A percentile compares a stretch with the other conserved stretches of the same genome.
Conservation (phyloP, 768 basidiomycete genomes). For the Hericium coralloides region DNA sequence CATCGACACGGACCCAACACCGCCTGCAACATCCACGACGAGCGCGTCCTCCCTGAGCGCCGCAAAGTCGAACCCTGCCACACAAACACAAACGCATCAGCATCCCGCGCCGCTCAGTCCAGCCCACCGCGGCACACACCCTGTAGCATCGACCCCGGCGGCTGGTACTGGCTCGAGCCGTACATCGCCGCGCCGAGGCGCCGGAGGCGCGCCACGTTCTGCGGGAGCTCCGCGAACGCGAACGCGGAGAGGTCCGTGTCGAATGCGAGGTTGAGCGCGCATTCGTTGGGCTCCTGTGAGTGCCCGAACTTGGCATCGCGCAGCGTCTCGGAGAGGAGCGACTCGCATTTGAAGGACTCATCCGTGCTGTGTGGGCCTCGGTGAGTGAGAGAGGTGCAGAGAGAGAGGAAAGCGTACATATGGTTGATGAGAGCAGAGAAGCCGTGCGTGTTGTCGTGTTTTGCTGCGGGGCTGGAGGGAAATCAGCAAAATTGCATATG, state of each 20-base stretch:
- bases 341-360: conserved; percentile 12
- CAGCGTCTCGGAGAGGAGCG: conserved; percentile 17
- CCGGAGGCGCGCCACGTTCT: background rate
- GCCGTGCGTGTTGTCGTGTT: conserved; percentile 14
- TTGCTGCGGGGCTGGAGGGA: conserved; percentile 7
- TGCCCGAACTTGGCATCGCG: conserved; percentile 7
- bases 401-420: conserved; percentile 2
- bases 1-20: background rate
- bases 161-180: background rate
- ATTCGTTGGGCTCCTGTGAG: background rate
- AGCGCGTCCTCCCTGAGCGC: background rate
- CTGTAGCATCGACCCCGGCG: background rate
- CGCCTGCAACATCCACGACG: background rate
- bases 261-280: conserved; percentile 3
- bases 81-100: background rate
- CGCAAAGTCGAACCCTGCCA: background rate
- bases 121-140: background rate
- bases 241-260: background rate
- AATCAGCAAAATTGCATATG: background rate
- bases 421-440: conserved; percentile 12
- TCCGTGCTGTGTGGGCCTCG: background rate
- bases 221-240: conserved; percentile 1
- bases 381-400: background rate
- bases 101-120: background rate
- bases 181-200: conserved; percentile 5